Conservation (phyloP, 305 asterid genomes). For the Solanum chacoense region DNA sequence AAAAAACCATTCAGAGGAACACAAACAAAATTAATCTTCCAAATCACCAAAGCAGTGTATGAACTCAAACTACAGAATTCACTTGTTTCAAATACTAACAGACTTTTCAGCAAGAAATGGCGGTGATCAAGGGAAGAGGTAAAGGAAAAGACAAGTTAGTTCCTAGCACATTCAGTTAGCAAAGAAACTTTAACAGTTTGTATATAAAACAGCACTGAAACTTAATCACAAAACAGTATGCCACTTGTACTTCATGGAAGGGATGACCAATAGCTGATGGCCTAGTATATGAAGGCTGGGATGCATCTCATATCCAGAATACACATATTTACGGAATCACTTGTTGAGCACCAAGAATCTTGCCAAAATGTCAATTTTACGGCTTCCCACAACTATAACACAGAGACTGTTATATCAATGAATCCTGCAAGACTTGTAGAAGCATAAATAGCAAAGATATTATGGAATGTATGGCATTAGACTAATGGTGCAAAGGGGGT, state of each 20-base stretch:
- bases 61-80: not conserved
- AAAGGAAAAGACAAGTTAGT: not conserved
- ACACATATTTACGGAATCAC: not conserved
- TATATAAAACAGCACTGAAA: not conserved
- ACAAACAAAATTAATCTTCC: not conserved
- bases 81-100: not conserved
- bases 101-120: not conserved
- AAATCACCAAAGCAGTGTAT: not conserved
- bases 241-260: not conserved
- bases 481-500: not conserved
- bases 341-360: not conserved
- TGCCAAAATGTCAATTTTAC: not conserved
- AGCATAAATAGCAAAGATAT: not conserved
- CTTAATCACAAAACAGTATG: not conserved
- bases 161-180: not conserved
- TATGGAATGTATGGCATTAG: not conserved
- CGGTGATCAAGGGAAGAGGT: not conserved
- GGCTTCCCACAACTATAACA: not conserved
- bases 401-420: not conserved
- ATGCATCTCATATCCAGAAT: not conserved
- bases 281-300: not conserved
- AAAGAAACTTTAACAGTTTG: not conserved
- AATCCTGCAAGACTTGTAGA: not conserved
- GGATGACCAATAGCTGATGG: not conserved
- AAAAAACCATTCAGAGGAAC: constrained; percentile 3